Evolutionary conservation across 2,329 filamentous ascomycete genomes (phyloP), one percentile per base, ranked within the genome.

Genomic region (Scytalidium lignicola): DNA sequence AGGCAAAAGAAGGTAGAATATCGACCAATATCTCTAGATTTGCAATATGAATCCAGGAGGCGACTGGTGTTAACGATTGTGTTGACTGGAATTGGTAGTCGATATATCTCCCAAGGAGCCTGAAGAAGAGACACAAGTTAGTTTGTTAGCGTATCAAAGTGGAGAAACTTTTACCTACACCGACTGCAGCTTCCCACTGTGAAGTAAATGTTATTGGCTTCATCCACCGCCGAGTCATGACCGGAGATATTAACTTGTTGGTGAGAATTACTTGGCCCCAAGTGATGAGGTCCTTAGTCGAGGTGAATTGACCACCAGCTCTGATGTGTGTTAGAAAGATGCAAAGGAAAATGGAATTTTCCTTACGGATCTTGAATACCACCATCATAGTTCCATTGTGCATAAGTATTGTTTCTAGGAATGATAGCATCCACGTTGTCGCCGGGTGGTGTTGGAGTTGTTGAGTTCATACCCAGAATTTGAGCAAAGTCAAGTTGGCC

Each of bases 1-100:
- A 76, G 56, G 2, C 65, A 65, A 1, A 75, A 47, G 8, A 67
- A 60, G 1, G 65, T 62, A 17, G 63, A 64, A 51, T 72, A 74
- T 32, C 57, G 53, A 21, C 68, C 65, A 9, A 72, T 59, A 50
- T 71, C 64, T 6, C 73, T 70, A 2, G 63, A 56, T 56, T 76
- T 74, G 22, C 67, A 68, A 51, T 71, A 73, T 1, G 71, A 13
- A 51, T 70, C 65, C 7, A 65, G 56, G 3, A 62, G 43, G 19
- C 53, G 53, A 29, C 53, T 50, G 32, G 32, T 37, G 15, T 37
- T n/a, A n/a, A 37, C 5, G n/a, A 37, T 37, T 9, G 32, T 37
- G n/a, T 54, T 51, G 3, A 43, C 39, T 9, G 52, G 46, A 2
- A 51, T 54, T 52, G 47, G 57, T 6, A 71, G 68, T 64, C 19